Base-by-base conservation (phyloP, 1,139 yeast genomes). In the Saccharomyces pastorianus region DNA sequence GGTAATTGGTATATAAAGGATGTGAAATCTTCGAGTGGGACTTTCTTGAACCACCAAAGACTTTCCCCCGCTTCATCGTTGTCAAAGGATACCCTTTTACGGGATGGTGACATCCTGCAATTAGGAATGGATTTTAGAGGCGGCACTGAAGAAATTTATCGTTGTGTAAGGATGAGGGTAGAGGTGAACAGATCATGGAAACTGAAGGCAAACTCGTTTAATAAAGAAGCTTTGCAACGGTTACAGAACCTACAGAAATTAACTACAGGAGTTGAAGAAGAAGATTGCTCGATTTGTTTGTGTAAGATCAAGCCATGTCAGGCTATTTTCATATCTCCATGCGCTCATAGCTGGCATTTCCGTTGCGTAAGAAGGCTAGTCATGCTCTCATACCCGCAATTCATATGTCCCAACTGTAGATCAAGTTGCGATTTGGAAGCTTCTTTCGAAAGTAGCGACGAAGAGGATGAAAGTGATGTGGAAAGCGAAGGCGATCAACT, bases 281-380 rank as follows among this genome's bases (percentile, higher is more conserved):
- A 85, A 46, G 96, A 89, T 64, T 93, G 99, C 74, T 95, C 96
- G 4, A 90, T 93, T 54, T 93, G 99, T 69, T 74, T 93, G 52
- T 79, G 85, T 58, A 81, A 85, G 51, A 80, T 91, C 48, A 86
- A 85, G 60, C 96, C 97, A 1, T 86, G 96, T 61, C 97, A 91
- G 67, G 89, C 97, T 1, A 78, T 93, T 54, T 93, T 93, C 67
- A 85, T 93, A 47, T 85, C 96, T 52, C 96, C 97, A 4, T 93
- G 99, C 69, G 86, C 96, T 1, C 99, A 93, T 70, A 83, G 91
- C 48, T 93, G 98, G 97, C 99, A 93, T 71, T 93, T 89, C 73
- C 87, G 88, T 68, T 93, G 99, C 72, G 88, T 91, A 59, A 76
- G 97, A 55, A 96, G 96, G 23, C 77, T 91, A 38, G 81, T 93